Base-by-base conservation (phyloP, 2,329 filamentous ascomycete genomes). In the Ophiostoma triangulosporum region DNA sequence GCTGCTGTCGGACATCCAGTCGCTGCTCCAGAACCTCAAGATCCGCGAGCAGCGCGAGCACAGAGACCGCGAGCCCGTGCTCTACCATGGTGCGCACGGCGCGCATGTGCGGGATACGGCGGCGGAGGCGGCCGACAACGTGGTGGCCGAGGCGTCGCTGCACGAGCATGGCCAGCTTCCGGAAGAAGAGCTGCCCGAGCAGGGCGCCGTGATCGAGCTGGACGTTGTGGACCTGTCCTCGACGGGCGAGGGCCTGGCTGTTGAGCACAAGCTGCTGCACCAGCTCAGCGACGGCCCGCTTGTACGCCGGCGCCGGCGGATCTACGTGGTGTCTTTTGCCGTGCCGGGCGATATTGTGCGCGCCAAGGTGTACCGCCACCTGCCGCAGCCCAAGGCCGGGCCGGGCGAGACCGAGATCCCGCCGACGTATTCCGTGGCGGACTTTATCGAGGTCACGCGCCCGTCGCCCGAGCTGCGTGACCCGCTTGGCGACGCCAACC, bases 321-420 rank as follows among this genome's bases (percentile, higher is more conserved):
- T 96, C 66, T 96, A 90, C 64, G 83, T 93, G 50, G 84, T 97
- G 1, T 89, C 91, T 4, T 98, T 96, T 65, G 78, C 84, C 22
- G 77, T 91, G 2, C 90, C 93, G 0, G 93, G 93, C 29, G 93
- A 98, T 66, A 76, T 73, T 3, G 83, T 87, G 56, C 80, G 78
- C 55, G 85, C 86, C 57, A 94, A 89, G 65, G 81, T 94, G 45
- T 83, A 85, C 65, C 84, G 80, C 51, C 87, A 95, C 65, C 70
- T 84, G 48, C 69, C 17, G 66, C 77, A 11, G 76, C 50, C 50
- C n/a, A 49, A 50, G 15, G 11, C 15, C 0, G 32, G 24, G 2
- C 26, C 48, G 3, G 43, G 24, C 26, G 52, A 54, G 38, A 8
- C 35, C 20, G 38, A 31, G 22, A 22, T 20, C 4, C 46, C 48